Percentiles rank a stretch among this genome's conserved stretches.
phyloP scores from a whole-genome alignment of 345 rosid species.

The Pistacia integerrima region DNA sequence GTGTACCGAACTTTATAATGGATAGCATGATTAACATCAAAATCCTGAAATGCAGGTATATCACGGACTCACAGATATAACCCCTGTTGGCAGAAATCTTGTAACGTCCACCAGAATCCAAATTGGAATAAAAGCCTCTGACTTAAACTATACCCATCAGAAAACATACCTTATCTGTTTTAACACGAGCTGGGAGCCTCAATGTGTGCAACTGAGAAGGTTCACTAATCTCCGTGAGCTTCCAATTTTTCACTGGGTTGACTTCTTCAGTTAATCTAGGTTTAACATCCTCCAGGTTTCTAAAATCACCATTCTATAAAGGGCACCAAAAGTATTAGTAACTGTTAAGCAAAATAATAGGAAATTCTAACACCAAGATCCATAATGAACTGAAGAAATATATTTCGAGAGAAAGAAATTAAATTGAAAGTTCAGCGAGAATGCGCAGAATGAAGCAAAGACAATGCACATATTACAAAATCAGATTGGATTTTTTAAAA shows the following conservation, averaged over 20 bases:
- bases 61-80: background rate
- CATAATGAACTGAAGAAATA: background rate
- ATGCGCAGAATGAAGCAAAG: background rate
- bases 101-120: background rate
- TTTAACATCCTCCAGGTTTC: constrained; percentile 28
- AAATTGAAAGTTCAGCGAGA: background rate
- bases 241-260: constrained; percentile 23
- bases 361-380: background rate
- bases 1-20: too few relatives aligned
- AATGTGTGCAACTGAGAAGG: constrained; percentile 34
- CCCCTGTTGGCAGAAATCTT: background rate
- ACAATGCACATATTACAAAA: too few relatives aligned
- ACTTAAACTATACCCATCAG: background rate
- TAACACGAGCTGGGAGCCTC: constrained; percentile 31
- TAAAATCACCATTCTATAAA: constrained; percentile 36
- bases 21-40: background rate
- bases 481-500: background rate
- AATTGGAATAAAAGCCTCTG: background rate
- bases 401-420: background rate
- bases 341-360: background rate
- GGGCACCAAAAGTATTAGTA: constrained; percentile 15
- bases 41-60: background rate
- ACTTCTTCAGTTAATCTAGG: constrained; percentile 28
- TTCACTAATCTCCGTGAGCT: constrained; percentile 33
- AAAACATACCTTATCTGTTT: constrained; percentile 35